Conservation (phyloP, 768 basidiomycete genomes). For the Myochromella boudieri region DNA sequence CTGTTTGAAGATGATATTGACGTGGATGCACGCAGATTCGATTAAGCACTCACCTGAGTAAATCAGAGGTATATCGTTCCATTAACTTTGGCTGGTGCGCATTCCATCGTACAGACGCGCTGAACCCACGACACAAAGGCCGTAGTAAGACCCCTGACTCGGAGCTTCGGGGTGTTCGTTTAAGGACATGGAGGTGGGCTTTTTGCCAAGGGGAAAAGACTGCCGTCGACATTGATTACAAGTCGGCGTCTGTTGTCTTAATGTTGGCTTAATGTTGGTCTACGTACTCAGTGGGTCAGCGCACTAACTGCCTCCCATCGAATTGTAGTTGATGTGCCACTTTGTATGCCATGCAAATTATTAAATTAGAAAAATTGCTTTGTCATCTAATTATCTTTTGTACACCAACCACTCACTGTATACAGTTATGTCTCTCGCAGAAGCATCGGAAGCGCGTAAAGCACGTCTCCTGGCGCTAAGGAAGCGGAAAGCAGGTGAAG, state of each 20-base stretch:
- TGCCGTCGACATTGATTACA: constrained; percentile 6
- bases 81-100: constrained; percentile 43
- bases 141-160: too few relatives aligned
- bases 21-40: not conserved
- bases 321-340: not conserved
- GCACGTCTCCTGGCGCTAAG: constrained; percentile 76
- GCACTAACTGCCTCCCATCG: not conserved
- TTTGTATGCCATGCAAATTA: not conserved
- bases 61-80: constrained; percentile 65
- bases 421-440: constrained; percentile 60
- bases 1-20: too few relatives aligned
- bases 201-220: constrained; percentile 33
- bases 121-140: too few relatives aligned
- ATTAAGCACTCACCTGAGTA: constrained; percentile 67
- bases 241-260: not conserved
- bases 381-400: constrained; percentile 15
- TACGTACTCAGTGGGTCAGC: not conserved
- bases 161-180: too few relatives aligned
- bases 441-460: constrained; percentile 80
- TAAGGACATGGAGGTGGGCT: constrained; percentile 26
- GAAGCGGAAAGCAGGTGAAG: constrained; percentile 65
- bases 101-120: constrained; percentile 19
- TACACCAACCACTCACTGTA: not conserved
- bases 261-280: too few relatives aligned
- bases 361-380: constrained; percentile 4